Conservation (phyloP, 192 early-diverging fungal species). For the Physocladia obscura region DNA sequence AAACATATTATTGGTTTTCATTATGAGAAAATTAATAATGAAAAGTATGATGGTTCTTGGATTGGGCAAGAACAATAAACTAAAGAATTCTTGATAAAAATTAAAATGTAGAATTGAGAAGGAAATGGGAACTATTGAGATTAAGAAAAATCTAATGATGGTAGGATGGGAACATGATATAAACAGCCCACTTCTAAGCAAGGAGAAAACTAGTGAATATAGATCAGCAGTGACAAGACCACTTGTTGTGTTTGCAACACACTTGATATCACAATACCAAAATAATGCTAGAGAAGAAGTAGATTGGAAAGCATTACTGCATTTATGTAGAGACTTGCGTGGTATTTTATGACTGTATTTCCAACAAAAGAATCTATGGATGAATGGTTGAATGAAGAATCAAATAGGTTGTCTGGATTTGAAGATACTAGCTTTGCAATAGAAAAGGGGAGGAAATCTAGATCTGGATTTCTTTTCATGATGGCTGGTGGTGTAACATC, state of each 20-base stretch:
- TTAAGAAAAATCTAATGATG: not conserved
- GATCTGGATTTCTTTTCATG: conserved; percentile 21
- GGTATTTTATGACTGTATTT: not conserved
- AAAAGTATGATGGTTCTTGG: no score
- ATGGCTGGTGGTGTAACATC: not conserved
- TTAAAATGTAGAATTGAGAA: not conserved
- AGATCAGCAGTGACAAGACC: not conserved
- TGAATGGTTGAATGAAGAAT: not conserved
- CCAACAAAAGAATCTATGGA: not conserved
- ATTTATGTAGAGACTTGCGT: not conserved
- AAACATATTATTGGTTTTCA: not conserved
- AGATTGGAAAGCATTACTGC: not conserved
- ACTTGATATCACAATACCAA: not conserved
- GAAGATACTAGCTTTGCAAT: conserved; percentile 20
- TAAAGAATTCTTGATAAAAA: not conserved
- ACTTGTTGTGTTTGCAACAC: not conserved
- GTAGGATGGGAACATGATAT: not conserved
- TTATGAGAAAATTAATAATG: not conserved
- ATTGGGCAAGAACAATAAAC: not conserved
- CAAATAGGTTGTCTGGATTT: not conserved
- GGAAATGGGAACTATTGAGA: not conserved
- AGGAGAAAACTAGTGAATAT: not conserved
- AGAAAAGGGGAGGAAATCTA: conserved; percentile 23
- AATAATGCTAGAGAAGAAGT: not conserved
- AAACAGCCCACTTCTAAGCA: not conserved